Evolutionary conservation across 768 basidiomycete genomes (phyloP), one percentile per base, ranked within the genome.

Genomic region (Paxillus rubicundulus): DNA sequence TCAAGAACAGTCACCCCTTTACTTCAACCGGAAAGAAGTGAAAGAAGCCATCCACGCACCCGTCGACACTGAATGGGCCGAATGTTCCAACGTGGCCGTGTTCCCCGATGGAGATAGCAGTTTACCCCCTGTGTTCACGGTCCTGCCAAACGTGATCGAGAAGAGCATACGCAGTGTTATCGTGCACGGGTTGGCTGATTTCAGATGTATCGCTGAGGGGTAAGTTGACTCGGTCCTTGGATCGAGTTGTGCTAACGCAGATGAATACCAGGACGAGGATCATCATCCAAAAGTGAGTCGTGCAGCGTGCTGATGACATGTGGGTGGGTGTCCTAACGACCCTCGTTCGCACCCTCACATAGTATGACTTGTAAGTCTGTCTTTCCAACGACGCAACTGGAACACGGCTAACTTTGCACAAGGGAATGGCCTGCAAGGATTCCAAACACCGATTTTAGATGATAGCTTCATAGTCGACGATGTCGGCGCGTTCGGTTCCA

Each of bases 81-180:
- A 85, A 62, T 91, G 89, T 64, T 78, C 84, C 2, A 67, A 79
- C 57, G 50, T 76, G 4, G 55, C 79, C 47, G 86, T 89, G 1
- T 88, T 89, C 72, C 78, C 81, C 2, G 60, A 73, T 4, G 82
- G 82, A 12, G 88, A 89, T 61, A 62, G 52, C 9, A 87, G 85
- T 54, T 69, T 78, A 3, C 86, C 86, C 0, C 76, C 86, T 8
- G 77, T 79, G 0, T 74, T 88, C 47, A 80, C 75, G 5, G 85
- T 89, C 1, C 74, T 90, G 4, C 86, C 88, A 5, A 84, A 74
- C 55, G 86, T 87, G 49, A 89, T 91, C 49, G 85, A 88, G 69
- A 88, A 87, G 74, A 88, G 74, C 65, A 71, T 80, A 47, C 74
- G 86, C 45, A 79, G 75, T 2, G 84, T 89, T 13, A 84, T 90